A percentile compares a stretch with the other conserved stretches of the same genome.
Conservation (phyloP, 2,329 filamentous ascomycete species). For the Pseudopithomyces chartarum region DNA sequence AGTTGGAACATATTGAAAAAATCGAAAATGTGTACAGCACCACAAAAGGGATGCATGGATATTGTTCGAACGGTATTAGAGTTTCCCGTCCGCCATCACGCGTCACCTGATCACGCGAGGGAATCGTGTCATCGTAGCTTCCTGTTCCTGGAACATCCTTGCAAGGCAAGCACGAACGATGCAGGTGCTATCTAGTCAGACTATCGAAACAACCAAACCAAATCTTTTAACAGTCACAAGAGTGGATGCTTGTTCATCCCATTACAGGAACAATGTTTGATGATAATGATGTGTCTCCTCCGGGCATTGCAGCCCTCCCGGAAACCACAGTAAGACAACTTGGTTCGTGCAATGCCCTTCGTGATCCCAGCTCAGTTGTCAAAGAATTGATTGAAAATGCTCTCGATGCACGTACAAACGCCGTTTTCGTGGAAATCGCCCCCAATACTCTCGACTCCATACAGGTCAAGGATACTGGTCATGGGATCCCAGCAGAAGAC, state of each 20-base stretch:
- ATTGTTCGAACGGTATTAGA: no score
- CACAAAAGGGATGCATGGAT: no score
- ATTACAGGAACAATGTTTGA: slow-evolving; percentile 16
- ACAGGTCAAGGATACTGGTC: slow-evolving; percentile 69
- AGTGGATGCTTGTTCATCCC: background rate
- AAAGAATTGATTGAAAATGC: slow-evolving; percentile 82
- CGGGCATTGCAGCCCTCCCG: slow-evolving; percentile 48
- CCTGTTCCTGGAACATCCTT: slow-evolving; percentile 1
- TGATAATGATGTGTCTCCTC: slow-evolving; percentile 4
- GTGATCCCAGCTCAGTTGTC: slow-evolving; percentile 65
- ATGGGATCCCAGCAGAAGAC: slow-evolving; percentile 68
- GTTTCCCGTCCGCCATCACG: no score
- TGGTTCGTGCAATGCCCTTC: slow-evolving; percentile 64
- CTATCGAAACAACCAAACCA: background rate
- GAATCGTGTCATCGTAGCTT: slow-evolving; percentile 20
- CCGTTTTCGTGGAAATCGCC: slow-evolving; percentile 68
- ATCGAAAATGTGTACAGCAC: no score
- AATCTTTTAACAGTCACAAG: background rate
- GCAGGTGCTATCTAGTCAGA: slow-evolving; percentile 5
- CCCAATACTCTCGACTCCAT: slow-evolving; percentile 71
- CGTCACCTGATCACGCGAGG: slow-evolving; percentile 25
- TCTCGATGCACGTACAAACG: slow-evolving; percentile 71
- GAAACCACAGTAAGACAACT: slow-evolving; percentile 58
- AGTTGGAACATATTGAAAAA: no score
- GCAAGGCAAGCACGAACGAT: slow-evolving; percentile 27